phyloP scores from a whole-genome alignment of 2,329 filamentous ascomycete genomes.

The Claviceps cyperi region DNA sequence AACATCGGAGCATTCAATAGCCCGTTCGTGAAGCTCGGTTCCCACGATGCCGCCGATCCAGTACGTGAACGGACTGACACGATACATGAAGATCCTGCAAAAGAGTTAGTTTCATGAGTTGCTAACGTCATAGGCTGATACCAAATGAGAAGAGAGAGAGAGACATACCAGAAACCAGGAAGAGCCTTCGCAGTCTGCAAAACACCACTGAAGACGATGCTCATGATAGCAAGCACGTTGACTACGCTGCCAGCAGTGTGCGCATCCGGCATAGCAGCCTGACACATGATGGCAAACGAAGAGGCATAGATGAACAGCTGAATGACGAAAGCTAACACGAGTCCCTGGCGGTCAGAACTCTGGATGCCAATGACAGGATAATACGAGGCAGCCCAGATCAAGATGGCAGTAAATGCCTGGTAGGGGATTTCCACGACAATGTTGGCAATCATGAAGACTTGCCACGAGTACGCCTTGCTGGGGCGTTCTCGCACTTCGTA shows the following conservation, averaged over 20 bases:
- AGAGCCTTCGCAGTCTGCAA: conserved; percentile 42
- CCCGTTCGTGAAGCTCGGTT: conserved; percentile 44
- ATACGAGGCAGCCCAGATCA: conserved; percentile 54
- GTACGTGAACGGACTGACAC: conserved; percentile 52
- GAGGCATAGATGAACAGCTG: conserved; percentile 57
- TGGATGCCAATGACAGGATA: conserved; percentile 43
- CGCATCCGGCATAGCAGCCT: conserved; percentile 53
- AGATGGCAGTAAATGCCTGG: conserved; percentile 47
- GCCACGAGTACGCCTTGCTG: conserved; percentile 62
- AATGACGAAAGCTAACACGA: conserved; percentile 51
- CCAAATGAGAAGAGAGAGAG: background rate
- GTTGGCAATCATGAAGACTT: conserved; percentile 57
- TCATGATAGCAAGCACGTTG: conserved; percentile 43
- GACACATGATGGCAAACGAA: conserved; percentile 57
- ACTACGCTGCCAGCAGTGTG: conserved; percentile 52
- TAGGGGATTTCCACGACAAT: conserved; percentile 60
- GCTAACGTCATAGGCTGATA: background rate
- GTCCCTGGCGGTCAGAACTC: conserved; percentile 39
- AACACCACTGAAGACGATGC: conserved; percentile 49
- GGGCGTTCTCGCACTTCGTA: conserved; percentile 69
- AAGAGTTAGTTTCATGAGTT: background rate
- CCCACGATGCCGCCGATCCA: conserved; percentile 53
- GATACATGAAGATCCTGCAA: conserved; percentile 52
- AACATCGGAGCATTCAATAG: conserved; percentile 33
- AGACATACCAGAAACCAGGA: conserved; percentile 45